Conservation (phyloP, 345 rosid genomes). For the Murraya koenigii region DNA sequence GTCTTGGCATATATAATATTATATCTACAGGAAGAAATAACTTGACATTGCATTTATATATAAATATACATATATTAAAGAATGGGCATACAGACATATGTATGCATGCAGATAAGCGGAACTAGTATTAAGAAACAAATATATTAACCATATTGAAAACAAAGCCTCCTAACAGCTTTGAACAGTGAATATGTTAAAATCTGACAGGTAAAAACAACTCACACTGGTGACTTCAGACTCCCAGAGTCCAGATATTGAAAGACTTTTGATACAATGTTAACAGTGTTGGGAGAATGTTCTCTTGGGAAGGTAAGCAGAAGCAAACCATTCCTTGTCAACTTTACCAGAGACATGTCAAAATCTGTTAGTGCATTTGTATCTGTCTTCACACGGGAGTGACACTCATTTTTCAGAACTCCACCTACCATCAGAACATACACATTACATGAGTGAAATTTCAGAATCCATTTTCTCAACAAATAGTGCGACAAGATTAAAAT, state of each 20-base stretch:
- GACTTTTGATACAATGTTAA: slow-evolving; percentile 46
- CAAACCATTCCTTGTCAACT: slow-evolving; percentile 82
- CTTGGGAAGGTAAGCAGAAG: slow-evolving; percentile 61
- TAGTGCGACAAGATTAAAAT: slow-evolving; percentile 5
- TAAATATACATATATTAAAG: no score
- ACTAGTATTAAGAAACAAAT: not conserved
- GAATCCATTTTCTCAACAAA: slow-evolving; percentile 3
- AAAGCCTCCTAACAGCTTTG: not conserved
- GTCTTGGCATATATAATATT: not conserved
- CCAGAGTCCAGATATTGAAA: slow-evolving; percentile 55
- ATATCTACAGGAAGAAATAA: not conserved
- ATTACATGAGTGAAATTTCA: not conserved
- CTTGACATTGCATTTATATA: not conserved
- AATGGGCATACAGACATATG: no score
- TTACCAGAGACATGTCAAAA: slow-evolving; percentile 71
- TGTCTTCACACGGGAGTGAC: slow-evolving; percentile 21
- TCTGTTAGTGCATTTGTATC: slow-evolving; percentile 26
- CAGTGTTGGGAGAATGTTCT: slow-evolving; percentile 39
- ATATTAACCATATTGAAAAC: not conserved
- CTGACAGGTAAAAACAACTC: slow-evolving; percentile 26
- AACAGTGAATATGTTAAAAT: not conserved
- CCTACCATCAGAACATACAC: slow-evolving; percentile 30
- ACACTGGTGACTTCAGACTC: slow-evolving; percentile 60
- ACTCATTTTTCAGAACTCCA: slow-evolving; percentile 23
- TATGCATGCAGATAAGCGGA: not conserved